A percentile compares a stretch with the other conserved stretches of the same genome.
These are phyloP conservation scores for Tetracentron sinense DNA, from an alignment of 164 flowering plant genomes.

Conservation along the genomic window DNA sequence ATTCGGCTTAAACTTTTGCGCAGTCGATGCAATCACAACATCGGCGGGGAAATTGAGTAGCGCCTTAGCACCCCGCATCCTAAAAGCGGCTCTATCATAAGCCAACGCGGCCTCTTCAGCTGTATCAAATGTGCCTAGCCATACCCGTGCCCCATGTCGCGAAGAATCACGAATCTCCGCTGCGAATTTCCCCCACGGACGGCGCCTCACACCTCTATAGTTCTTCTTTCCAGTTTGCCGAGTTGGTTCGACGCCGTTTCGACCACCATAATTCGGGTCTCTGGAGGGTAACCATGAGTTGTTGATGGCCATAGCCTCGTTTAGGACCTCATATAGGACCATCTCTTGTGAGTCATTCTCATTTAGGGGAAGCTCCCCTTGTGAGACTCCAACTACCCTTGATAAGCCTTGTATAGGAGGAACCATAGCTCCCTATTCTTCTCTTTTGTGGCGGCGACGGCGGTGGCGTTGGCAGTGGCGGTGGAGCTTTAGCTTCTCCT, in stretches of 20 bases:
- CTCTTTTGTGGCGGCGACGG: too few species aligned
- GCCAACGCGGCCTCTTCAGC: slow-evolving; percentile 33
- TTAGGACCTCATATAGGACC: slow-evolving; percentile 56
- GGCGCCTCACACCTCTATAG: slow-evolving; percentile 37
- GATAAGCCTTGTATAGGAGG: slow-evolving; percentile 2
- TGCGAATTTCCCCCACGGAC: slow-evolving; percentile 17
- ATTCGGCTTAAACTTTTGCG: too few species aligned
- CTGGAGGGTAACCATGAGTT: too few species aligned
- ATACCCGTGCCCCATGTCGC: slow-evolving; percentile 25
- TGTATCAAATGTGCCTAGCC: slow-evolving; percentile 22
- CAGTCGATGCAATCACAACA: too few species aligned
- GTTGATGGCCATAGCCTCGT: slow-evolving; percentile 30
- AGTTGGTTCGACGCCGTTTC: too few species aligned
- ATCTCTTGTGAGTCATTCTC: slow-evolving; percentile 77
- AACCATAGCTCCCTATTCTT: slow-evolving; percentile 9
- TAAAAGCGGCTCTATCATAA: slow-evolving; percentile 35
- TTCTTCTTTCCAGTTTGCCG: slow-evolving; percentile 15
- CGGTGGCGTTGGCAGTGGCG: too few species aligned
- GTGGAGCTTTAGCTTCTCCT: too few species aligned
- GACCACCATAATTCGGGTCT: too few species aligned
- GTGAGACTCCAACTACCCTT: not conserved
- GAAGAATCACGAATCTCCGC: slow-evolving; percentile 40
- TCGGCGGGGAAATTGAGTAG: slow-evolving; percentile 33
- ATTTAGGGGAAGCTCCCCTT: slow-evolving; percentile 48
- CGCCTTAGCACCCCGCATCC: slow-evolving; percentile 37